Evolutionary conservation across 345 rosid species (phyloP), one percentile per base, ranked within the genome.

Genomic region (Cardamine chenopodiifolia): DNA sequence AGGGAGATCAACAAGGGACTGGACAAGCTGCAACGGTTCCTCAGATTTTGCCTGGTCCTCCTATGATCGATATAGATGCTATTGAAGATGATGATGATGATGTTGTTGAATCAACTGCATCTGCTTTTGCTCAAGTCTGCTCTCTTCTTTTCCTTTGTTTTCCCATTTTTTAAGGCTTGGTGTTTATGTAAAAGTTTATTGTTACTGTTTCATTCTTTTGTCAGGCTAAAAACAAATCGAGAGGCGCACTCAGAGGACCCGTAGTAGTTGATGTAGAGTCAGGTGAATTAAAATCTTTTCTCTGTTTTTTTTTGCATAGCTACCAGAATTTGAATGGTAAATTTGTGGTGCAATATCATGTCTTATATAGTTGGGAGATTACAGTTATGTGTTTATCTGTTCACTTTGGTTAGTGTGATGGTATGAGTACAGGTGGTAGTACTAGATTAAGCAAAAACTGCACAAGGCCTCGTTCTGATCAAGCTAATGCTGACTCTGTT

Each of bases 31-130:
- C 70, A 18, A 2, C 37, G 7, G 59, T 55, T 7, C 55, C 72
- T 48, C 82, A 34, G 58, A 15, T 69, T 28, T 65, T 72, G 13
- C 54, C 80, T 19, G 72, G 60, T 66, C 60, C 85, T 50, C 54
- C 89, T 7, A 29, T 22, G 34, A 59, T 72, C 2, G 64, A 58
- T 58, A 6, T 71, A 8, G 87, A 89, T 77, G 93, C 84, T 77
- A 86, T 86, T 55, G 97, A 94, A 72, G 97, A 95, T 52, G 97
- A 95, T 73, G 97, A 94, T 72, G 98, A 95, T 55, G 97, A 88
- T 60, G 94, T 89, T 74, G 57, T 90, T 64, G 86, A 87, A 78
- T 84, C 88, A 34, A 85, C 98, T 28, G 86, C 98, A 3, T 81
- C 83, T 74, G 96, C 87, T 20, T 92, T 96, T 76, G 88, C 92